phyloP scores from a whole-genome alignment of 495 filamentous ascomycete species.

The Daldinia decipiens region DNA sequence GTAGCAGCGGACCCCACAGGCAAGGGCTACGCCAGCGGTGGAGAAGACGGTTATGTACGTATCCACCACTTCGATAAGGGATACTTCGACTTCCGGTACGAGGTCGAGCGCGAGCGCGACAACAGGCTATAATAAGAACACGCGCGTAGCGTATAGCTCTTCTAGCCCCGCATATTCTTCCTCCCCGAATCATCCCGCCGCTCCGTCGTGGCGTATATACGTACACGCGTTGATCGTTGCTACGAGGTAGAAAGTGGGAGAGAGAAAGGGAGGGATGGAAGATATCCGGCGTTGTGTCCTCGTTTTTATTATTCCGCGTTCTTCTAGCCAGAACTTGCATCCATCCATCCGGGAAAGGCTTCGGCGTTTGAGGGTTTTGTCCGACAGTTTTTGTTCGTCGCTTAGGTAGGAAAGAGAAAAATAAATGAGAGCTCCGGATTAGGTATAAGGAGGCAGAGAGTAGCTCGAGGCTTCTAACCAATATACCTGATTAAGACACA shows the following conservation, averaged over 20 bases:
- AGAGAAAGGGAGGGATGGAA: slow-evolving; percentile 4
- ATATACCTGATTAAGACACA: slow-evolving; percentile 36
- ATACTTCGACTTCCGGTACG: slow-evolving; percentile 98
- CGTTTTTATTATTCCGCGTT: slow-evolving; percentile 3
- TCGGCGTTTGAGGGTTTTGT: slow-evolving; percentile 46
- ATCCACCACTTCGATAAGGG: slow-evolving; percentile 98
- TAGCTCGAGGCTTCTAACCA: slow-evolving; percentile 38
- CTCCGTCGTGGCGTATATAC: background rate
- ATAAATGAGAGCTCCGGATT: slow-evolving; percentile 15
- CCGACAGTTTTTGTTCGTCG: slow-evolving; percentile 28
- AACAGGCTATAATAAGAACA: slow-evolving; percentile 42
- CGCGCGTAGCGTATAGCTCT: slow-evolving; percentile 10
- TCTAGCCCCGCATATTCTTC: background rate
- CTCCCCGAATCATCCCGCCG: background rate
- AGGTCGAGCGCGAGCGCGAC: slow-evolving; percentile 80
- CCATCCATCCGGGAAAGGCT: slow-evolving; percentile 49
- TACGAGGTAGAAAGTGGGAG: background rate
- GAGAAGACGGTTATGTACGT: slow-evolving; percentile 98
- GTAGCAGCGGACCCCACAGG: slow-evolving; percentile 90
- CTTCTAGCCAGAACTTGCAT: slow-evolving; percentile 12
- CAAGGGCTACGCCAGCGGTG: slow-evolving; percentile 89
- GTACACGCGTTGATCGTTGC: background rate
- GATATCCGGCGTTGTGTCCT: slow-evolving; percentile 37
- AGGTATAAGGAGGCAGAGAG: slow-evolving; percentile 22
- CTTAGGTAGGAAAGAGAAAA: slow-evolving; percentile 38